Conservation (phyloP, 2,329 filamentous ascomycete genomes). For the Scedosporium apiospermum region DNA sequence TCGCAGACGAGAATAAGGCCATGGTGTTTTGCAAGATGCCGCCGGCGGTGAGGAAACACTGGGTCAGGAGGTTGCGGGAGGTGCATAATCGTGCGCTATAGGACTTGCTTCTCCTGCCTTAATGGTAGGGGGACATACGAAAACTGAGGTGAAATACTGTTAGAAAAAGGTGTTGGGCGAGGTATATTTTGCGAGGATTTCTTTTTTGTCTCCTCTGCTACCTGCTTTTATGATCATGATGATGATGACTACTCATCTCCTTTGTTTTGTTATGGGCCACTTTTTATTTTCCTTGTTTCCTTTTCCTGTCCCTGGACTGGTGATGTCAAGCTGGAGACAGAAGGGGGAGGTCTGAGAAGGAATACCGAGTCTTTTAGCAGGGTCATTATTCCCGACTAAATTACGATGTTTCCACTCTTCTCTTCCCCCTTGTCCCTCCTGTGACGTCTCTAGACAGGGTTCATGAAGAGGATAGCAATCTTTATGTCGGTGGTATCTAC, state of each 20-base stretch:
- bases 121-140: neutral
- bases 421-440: neutral
- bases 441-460: too few relatives aligned
- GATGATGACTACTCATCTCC: neutral
- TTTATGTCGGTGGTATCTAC: slow-evolving; percentile 2
- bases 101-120: neutral
- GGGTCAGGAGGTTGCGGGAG: slow-evolving; percentile 44
- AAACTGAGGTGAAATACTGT: too few relatives aligned
- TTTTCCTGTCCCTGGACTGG: neutral
- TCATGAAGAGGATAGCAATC: too few relatives aligned
- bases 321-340: neutral
- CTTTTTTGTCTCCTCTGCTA: neutral
- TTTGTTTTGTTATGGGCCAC: neutral
- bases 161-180: too few relatives aligned
- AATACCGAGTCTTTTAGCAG: slow-evolving; percentile 6
- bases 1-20: slow-evolving; percentile 50
- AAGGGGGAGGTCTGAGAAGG: neutral
- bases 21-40: slow-evolving; percentile 56
- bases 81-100: slow-evolving; percentile 17
- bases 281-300: slow-evolving; percentile 3
- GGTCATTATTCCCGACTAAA: slow-evolving; percentile 4
- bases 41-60: slow-evolving; percentile 39
- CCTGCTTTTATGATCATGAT: slow-evolving; percentile 8
- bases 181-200: neutral
- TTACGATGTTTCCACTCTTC: slow-evolving; percentile 3